Percentiles rank a stretch among this genome's conserved stretches.
Evolutionary conservation across 2,329 filamentous ascomycete genomes (phyloP).

Genomic region (Colletotrichum cereale): DNA sequence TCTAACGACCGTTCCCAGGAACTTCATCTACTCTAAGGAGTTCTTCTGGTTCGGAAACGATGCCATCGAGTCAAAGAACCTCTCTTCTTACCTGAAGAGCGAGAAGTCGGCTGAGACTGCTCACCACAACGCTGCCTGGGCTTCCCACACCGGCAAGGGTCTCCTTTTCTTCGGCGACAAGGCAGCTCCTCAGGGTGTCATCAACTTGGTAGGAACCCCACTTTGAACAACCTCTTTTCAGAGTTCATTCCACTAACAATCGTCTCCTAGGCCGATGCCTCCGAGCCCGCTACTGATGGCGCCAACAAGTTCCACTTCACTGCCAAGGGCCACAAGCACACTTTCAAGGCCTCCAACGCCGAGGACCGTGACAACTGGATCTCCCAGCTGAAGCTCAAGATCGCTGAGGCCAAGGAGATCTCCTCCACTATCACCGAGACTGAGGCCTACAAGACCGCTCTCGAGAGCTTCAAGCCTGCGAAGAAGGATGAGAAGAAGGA

Average conservation of each 20-base stretch:
- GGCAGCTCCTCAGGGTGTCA: constrained; percentile 81
- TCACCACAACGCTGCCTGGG: constrained; percentile 88
- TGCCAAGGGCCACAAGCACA: constrained; percentile 89
- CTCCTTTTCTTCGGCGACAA: constrained; percentile 94
- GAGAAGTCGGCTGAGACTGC: constrained; percentile 85
- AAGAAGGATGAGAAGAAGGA: constrained; percentile 58
- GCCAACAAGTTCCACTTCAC: constrained; percentile 87
- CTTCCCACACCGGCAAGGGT: constrained; percentile 93
- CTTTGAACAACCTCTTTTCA: neutral
- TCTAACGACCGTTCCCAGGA: constrained; percentile 64
- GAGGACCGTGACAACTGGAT: constrained; percentile 95
- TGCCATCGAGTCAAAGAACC: constrained; percentile 78
- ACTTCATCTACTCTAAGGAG: constrained; percentile 91
- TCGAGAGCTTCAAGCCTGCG: constrained; percentile 75
- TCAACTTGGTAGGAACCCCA: constrained; percentile 79
- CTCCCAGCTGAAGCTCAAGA: constrained; percentile 83
- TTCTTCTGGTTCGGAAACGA: constrained; percentile 90
- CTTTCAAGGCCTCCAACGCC: constrained; percentile 83
- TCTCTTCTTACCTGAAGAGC: constrained; percentile 83
- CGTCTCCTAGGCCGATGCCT: constrained; percentile 65
- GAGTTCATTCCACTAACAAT: constrained; percentile 45
- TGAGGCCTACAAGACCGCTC: constrained; percentile 88
- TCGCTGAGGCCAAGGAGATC: constrained; percentile 86
- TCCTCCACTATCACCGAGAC: constrained; percentile 79
- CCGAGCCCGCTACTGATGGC: constrained; percentile 81